Conservation (phyloP, 768 basidiomycete species). For the Serendipita sp. region DNA sequence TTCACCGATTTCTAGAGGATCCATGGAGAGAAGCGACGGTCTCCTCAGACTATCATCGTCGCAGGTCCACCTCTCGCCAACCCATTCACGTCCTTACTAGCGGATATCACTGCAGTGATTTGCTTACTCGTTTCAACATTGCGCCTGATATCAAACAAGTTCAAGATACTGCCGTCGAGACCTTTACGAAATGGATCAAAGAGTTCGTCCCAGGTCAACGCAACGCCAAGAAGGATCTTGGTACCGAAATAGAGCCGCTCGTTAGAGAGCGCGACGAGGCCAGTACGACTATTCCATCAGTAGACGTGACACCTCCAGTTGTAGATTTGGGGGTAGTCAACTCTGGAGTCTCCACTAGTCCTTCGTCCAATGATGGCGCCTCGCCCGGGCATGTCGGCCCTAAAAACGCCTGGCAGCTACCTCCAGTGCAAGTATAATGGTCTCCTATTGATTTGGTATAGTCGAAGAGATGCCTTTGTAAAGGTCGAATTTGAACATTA, state of each 20-base stretch:
- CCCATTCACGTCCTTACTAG: constrained; percentile 37
- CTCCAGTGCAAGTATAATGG: not conserved
- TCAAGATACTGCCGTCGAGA: constrained; percentile 33
- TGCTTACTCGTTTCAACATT: constrained; percentile 26
- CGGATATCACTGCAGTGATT: constrained; percentile 55
- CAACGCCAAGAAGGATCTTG: not conserved
- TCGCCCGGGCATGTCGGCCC: not conserved
- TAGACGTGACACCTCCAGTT: not conserved
- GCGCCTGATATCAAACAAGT: constrained; percentile 39
- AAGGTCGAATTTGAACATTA: too few species aligned
- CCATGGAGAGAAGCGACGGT: constrained; percentile 58
- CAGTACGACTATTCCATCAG: not conserved
- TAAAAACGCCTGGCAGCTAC: not conserved
- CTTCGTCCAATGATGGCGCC: not conserved
- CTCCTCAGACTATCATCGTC: constrained; percentile 34
- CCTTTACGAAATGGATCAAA: constrained; percentile 44
- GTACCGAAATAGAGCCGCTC: not conserved
- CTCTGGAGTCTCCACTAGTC: not conserved
- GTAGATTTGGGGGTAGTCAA: not conserved
- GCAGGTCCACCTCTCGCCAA: constrained; percentile 33
- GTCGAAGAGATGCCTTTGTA: too few species aligned
- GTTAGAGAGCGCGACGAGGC: not conserved
- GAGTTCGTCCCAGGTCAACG: constrained; percentile 14
- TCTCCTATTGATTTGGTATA: too few species aligned
- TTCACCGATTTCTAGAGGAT: constrained; percentile 30